phyloP scores from a whole-genome alignment of 2,329 filamentous ascomycete species.

The Tolypocladium sp. region DNA sequence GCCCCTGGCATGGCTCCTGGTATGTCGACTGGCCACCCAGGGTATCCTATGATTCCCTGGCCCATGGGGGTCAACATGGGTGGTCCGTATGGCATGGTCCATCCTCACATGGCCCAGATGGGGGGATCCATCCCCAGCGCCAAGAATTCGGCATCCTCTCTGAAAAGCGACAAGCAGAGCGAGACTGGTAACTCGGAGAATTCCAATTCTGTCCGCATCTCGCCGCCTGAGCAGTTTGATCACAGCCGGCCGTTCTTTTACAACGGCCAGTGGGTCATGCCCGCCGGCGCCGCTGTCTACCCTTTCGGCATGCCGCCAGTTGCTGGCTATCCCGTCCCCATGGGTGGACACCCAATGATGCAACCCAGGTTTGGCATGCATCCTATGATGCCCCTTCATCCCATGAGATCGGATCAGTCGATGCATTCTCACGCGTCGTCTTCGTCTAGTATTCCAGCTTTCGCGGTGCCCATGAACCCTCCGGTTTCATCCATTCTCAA shows the following conservation, averaged over 20 bases:
- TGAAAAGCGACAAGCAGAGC: conserved; percentile 17
- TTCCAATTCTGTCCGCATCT: conserved; percentile 20
- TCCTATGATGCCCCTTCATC: conserved; percentile 13
- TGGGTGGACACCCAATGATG: conserved; percentile 14
- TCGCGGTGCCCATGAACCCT: conserved; percentile 18
- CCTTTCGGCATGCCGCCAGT: conserved; percentile 18
- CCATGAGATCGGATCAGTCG: conserved; percentile 7
- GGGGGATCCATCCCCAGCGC: conserved; percentile 6
- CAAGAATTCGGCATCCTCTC: conserved; percentile 12
- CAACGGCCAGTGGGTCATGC: conserved; percentile 36
- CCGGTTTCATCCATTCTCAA: conserved; percentile 50
- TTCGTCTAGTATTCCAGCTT: conserved; percentile 7
- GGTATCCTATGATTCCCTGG: conserved; percentile 30
- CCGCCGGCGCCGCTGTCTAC: conserved; percentile 13
- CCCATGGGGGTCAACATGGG: conserved; percentile 28
- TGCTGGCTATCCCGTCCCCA: conserved; percentile 15
- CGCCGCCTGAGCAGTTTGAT: conserved; percentile 37
- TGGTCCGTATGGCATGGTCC: conserved; percentile 15
- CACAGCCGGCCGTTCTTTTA: conserved; percentile 32
- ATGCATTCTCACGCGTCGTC: conserved; percentile 7
- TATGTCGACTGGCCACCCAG: conserved; percentile 17
- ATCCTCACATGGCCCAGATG: conserved; percentile 13
- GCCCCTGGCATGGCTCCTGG: conserved; percentile 18
- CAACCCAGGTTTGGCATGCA: conserved; percentile 8
- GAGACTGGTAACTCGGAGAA: conserved; percentile 22